Evolutionary conservation across 805 yeast species (phyloP), one percentile per base, ranked within the genome.

Genomic region (Saturnispora kantuleensis): DNA sequence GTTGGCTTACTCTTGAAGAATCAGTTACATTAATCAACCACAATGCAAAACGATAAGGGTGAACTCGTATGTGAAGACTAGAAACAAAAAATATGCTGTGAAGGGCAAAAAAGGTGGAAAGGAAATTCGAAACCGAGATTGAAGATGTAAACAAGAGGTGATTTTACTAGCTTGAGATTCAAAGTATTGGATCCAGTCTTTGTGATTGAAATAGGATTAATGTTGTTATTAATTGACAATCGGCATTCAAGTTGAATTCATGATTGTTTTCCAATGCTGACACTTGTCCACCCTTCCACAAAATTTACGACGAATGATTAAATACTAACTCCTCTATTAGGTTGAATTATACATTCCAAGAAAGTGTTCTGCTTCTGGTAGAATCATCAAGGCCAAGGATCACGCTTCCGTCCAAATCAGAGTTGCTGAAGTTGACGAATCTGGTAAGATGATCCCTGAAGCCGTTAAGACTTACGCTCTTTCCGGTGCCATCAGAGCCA

Each of bases 41-140:
- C 84, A 87, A 90, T 90, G 98, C 97, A 90, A 84, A 90, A 93
- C 98, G 97, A 93, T 74, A 88, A 86, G 80, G 97, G 98, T 75
- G 95, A 88, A 81, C 82, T 88, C 77, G 97, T 87, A 85, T 74
- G 96, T 86, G 26, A 21, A 21, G 26, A 21, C 26, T 21, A 21
- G 26, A 21, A 21, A 21, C 5, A 7, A 21, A 21, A 21, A 7
- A 21, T 6, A 21, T 21, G 26, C 26, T 21, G 26, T 21, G 8
- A 4, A 21, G 26, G 26, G 26, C 5, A 21, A 6, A 21, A 21
- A 21, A 5, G 26, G 26, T 4, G 2, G 26, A 21, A 6, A 7
- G 26, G 26, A 21, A 21, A 21, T 21, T 21, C 5, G 26, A 21
- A 21, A 21, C 26, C 5, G 26, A 21, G 26, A 21, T 21, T 6